Evolutionary conservation across 2,329 filamentous ascomycete species (phyloP), one percentile per base, ranked within the genome.

Genomic region (Fusarium proliferatum): DNA sequence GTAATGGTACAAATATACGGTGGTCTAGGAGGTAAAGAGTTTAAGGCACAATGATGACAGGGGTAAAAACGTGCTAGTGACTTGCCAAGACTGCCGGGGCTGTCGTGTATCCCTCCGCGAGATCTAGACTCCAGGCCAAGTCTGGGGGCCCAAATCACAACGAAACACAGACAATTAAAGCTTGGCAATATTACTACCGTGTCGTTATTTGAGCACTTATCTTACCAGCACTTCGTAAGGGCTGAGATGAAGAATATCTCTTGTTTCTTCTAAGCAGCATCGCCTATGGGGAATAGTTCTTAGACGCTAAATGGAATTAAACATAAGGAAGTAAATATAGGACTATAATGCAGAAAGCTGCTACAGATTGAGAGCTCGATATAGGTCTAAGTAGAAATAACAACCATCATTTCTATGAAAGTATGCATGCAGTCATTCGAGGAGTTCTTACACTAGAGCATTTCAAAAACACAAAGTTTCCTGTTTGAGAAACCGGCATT

Each of bases 231-330:
- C 11, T 30, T 26, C 1, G 15, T 3, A 45, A 45, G 42, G 17
- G 23, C 11, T 41, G 19, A 21, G 39, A 41, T 7, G 13, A 41
- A 19, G 7, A 41, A 13, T 8, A 17, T n/a, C 19, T 13, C 11
- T 21, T 21, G 19, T 41, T 17, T 41, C 19, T 41, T 41, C 39
- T 6, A 7, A 41, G 39, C 39, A 41, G 6, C 11, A 41, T 13
- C 12, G 39, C 12, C 39, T 1, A 7, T 41, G 1, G 21, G 21
- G n/a, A 41, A 21, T 21, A 13, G 19, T 41, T 41, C 19, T 5
- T 13, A 13, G 19, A 13, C 8, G 7, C 5, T 6, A 6, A 21
- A 41, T 3, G 3, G 7, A 12, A 13, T 6, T 13, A 41, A 6
- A 41, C 12, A 41, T 41, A 10, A 19, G 16, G 39, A 21, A 13